Evolutionary conservation across 208 protist species (phyloP), one percentile per base, ranked within the genome.

Genomic region (Trypanosoma mega): DNA sequence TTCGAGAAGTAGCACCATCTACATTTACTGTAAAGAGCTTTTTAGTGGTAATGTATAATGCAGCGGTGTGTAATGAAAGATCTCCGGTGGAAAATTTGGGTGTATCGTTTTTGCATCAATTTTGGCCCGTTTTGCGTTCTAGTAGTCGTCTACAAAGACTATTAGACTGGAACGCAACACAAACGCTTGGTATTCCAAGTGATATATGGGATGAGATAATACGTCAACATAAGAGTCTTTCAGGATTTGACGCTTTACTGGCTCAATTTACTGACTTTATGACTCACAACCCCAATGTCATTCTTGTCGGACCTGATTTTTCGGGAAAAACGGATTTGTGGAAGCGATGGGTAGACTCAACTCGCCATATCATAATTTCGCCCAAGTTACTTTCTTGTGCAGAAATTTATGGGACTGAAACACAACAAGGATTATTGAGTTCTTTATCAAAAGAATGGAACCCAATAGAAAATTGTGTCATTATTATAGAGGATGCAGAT

Each of bases 281-380:
- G 57, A 46, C 45, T 41, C 59, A 66, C 45, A 80, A 80, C 52
- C 54, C 51, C 34, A 78, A 78, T 45, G 76, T 86, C 1, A 66
- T 89, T 21, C 51, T 95, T 31, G 39, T 85, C 16, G 88, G 88
- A 12, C 74, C 85, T 21, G 62, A 41, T 24, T 95, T 90, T 52
- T 79, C 80, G 21, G 85, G 85, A 14, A 92, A 89, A 51, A 78
- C 78, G 33, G 74, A 55, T 53, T 31, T 95, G 58, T 92, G 85
- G 85, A 71, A 72, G 49, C 50, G 56, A 27, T 90, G 76, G 78
- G 64, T 85, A 5, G 80, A 81, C 12, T 31, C 44, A 18, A 63
- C 58, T 20, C 68, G 50, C 26, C 62, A 79, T 43, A 52, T 76
- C 14, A 69, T 92, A 0, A 45, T 95, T 33, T 83, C 73, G 23